These are phyloP conservation scores for Melastoma malabathricum DNA, from an alignment of 345 rosid species.

Conservation along the genomic window DNA sequence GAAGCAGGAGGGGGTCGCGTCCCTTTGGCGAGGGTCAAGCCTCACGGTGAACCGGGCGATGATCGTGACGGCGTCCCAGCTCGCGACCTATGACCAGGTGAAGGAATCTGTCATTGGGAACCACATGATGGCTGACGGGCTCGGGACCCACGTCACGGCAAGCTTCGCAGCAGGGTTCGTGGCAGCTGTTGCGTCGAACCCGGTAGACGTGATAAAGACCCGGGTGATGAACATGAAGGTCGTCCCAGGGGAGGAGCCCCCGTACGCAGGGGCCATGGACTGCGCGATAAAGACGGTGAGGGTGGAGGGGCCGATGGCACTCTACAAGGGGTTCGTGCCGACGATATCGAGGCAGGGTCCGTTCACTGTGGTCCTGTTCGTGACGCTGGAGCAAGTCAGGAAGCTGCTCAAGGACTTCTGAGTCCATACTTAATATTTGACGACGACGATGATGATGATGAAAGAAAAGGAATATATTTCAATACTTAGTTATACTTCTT, in stretches of 20 bases:
- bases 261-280: slow-evolving; percentile 50
- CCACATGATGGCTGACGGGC: slow-evolving; percentile 38
- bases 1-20: slow-evolving; percentile 46
- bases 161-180: slow-evolving; percentile 70
- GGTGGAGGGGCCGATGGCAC: slow-evolving; percentile 54
- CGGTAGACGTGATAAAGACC: slow-evolving; percentile 75
- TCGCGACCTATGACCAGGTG: slow-evolving; percentile 63
- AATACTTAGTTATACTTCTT: background rate
- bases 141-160: slow-evolving; percentile 62
- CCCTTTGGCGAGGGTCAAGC: slow-evolving; percentile 69
- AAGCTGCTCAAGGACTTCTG: slow-evolving; percentile 45
- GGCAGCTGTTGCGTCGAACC: slow-evolving; percentile 70
- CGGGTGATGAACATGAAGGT: slow-evolving; percentile 82
- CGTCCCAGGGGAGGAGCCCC: slow-evolving; percentile 31
- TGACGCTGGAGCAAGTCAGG: slow-evolving; percentile 66
- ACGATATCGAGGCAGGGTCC: slow-evolving; percentile 77
- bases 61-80: slow-evolving; percentile 68
- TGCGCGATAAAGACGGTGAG: slow-evolving; percentile 54
- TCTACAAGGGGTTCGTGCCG: slow-evolving; percentile 64
- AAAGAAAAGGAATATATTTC: slow-evolving; percentile 8
- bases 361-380: slow-evolving; percentile 65
- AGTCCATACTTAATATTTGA: background rate
- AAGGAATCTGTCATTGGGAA: slow-evolving; percentile 45
- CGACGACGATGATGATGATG: slow-evolving; percentile 6
- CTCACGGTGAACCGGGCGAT: slow-evolving; percentile 69